Evolutionary conservation across 139 green algal species (phyloP), one percentile per base, ranked within the genome.

Genomic region (Micromonas commoda): DNA sequence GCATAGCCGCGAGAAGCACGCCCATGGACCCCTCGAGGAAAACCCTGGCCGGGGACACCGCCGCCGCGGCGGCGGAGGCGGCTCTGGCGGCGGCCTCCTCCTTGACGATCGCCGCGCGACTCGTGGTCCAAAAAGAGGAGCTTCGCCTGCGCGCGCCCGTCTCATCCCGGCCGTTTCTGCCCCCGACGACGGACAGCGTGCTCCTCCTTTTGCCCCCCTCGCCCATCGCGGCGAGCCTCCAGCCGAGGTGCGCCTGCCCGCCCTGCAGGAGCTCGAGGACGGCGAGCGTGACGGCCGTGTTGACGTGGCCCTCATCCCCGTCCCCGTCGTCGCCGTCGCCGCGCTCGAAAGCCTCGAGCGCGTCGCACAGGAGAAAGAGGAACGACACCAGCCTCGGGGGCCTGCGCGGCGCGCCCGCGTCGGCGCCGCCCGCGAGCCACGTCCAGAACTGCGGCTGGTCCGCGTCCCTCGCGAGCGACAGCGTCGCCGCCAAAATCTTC

Each of bases 21-120:
- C 68, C 68, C 21, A 75, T 23, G 37, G 53, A n/a, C 23, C 37
- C 68, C 29, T 75, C 68, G 26, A 75, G 33, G 53, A 57, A 57
- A 9, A 57, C 45, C 9, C 45, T 9, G 9, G 45, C 45, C 45
- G 45, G 45, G 45, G 45, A 57, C 45, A 16, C 45, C 45, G 45
- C 45, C 9, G 45, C 45, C 9, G 45, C 45, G 45, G 45, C 45
- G 9, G 16, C 45, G 9, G 45, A 9, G 9, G 45, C 45, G 9
- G 45, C 45, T 16, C 16, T 57, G 9, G 45, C 45, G 9, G 45
- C 45, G 9, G 45, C 45, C 9, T 57, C 45, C 9, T 57, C n/a
- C n/a, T n/a, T n/a, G n/a, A n/a, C n/a, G n/a, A n/a, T 57, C 45
- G 45, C 45, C 45, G 45, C 45, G 9, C n/a, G n/a, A n/a, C n/a